Conservation (phyloP, 2,329 filamentous ascomycete genomes). For the Cercospora sp. region DNA sequence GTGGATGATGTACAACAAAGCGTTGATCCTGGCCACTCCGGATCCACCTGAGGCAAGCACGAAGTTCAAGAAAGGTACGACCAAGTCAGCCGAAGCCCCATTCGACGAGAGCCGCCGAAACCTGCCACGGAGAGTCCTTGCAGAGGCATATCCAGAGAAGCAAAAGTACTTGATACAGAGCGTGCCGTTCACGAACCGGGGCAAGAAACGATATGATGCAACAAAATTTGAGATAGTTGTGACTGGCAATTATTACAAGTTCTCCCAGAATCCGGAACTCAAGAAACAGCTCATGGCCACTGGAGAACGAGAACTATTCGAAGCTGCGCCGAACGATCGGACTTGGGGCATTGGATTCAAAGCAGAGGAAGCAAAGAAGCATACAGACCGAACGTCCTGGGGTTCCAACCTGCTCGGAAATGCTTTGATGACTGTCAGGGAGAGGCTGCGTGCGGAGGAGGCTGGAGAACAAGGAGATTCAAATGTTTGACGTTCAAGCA, state of each 20-base stretch:
- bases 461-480: neutral
- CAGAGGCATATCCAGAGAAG: slow-evolving; percentile 47
- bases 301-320: slow-evolving; percentile 60
- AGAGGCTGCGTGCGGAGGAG: slow-evolving; percentile 8
- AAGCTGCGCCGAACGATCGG: slow-evolving; percentile 55
- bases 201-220: neutral
- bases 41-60: neutral
- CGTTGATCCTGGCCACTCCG: slow-evolving; percentile 20
- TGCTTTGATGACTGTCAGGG: slow-evolving; percentile 13
- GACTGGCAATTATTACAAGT: slow-evolving; percentile 61
- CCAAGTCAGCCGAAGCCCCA: neutral
- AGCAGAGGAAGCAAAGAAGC: slow-evolving; percentile 9
- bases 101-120: slow-evolving; percentile 14
- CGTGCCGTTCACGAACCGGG: slow-evolving; percentile 57
- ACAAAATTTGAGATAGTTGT: slow-evolving; percentile 51
- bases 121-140: slow-evolving; percentile 53
- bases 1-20: slow-evolving; percentile 53
- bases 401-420: slow-evolving; percentile 41
- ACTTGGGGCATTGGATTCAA: slow-evolving; percentile 68
- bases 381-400: slow-evolving; percentile 46
- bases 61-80: neutral
- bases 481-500: neutral
- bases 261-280: slow-evolving; percentile 50
- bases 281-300: slow-evolving; percentile 40
- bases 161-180: slow-evolving; percentile 56